Percentiles rank a stretch among this genome's conserved stretches.
Conservation (phyloP, 75 land plant genomes). For the Sequoia sempervirens region DNA sequence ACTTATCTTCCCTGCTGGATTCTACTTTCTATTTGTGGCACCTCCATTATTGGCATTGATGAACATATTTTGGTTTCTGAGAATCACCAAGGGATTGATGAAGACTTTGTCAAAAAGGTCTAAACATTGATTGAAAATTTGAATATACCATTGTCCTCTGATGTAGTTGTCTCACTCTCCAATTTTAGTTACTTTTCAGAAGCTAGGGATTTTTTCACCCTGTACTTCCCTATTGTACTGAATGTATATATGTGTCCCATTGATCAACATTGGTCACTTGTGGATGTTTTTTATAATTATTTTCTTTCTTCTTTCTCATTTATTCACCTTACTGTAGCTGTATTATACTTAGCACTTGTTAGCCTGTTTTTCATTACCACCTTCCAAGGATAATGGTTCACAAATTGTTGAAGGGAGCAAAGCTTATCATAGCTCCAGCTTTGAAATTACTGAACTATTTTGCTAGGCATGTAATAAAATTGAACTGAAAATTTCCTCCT, state of each 20-base stretch:
- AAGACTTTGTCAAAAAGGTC: slow-evolving; percentile 50
- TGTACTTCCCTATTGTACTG: neutral
- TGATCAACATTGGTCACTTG: neutral
- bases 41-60: slow-evolving; percentile 51
- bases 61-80: slow-evolving; percentile 82
- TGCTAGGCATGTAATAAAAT: neutral
- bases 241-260: neutral
- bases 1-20: slow-evolving; percentile 52
- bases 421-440: neutral
- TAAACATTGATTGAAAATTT: neutral
- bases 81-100: slow-evolving; percentile 58
- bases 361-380: neutral
- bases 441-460: neutral
- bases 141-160: neutral
- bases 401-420: neutral
- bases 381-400: neutral
- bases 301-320: neutral
- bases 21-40: slow-evolving; percentile 42
- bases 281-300: neutral
- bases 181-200: neutral
- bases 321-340: neutral
- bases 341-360: neutral
- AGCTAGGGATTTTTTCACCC: neutral
- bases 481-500: neutral
- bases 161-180: neutral